phyloP scores from a whole-genome alignment of 768 basidiomycete genomes.

The Ephemerocybe angulata region DNA sequence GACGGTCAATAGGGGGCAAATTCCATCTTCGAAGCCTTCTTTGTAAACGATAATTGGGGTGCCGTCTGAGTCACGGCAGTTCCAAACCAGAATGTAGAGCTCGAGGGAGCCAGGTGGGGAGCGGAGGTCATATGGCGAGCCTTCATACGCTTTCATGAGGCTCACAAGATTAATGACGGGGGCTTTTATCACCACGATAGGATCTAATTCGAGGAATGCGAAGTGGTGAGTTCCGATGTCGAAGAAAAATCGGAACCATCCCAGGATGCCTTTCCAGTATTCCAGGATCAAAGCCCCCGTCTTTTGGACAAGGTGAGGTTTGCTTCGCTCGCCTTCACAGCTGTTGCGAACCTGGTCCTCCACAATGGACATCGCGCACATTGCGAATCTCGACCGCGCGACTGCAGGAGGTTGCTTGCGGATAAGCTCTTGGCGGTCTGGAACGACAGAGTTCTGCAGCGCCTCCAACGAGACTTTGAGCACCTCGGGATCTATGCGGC shows the following conservation, averaged over 20 bases:
- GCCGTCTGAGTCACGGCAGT: constrained; percentile 1
- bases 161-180: constrained; percentile 2
- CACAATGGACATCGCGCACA: background rate
- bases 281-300: background rate
- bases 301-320: background rate
- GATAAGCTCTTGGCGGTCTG: background rate
- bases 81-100: background rate
- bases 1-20: background rate
- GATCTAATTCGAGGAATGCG: background rate
- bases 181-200: background rate
- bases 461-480: background rate
- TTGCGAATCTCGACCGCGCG: background rate
- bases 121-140: background rate
- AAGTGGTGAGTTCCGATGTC: background rate
- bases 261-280: background rate
- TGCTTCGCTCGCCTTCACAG: too few species aligned
- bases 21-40: background rate
- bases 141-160: background rate
- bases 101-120: background rate
- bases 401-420: background rate
- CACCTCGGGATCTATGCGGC: background rate
- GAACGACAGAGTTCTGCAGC: background rate
- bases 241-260: constrained; percentile 1
- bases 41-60: background rate
- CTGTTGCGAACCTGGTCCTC: background rate